These are phyloP conservation scores for Pyrrhoderma noxium DNA, from an alignment of 1,284 basidiomycete genomes.

Conservation along the genomic window DNA sequence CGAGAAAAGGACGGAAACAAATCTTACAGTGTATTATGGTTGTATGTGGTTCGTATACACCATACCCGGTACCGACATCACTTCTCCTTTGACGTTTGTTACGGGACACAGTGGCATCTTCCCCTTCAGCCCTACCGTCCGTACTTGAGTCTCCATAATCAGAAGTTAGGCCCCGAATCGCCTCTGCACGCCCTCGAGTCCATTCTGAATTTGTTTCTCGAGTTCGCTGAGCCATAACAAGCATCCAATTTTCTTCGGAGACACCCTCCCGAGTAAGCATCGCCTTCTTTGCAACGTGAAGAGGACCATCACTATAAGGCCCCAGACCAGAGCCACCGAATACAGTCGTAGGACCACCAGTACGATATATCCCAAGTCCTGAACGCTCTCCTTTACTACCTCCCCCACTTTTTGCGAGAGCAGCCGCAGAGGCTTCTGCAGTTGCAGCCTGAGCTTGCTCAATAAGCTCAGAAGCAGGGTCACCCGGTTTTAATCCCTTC, in stretches of 20 bases:
- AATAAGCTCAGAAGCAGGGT: conserved; percentile 72
- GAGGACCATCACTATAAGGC: conserved; percentile 77
- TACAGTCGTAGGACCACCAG: conserved; percentile 81
- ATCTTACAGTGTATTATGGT: conserved; percentile 59
- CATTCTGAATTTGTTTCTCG: conserved; percentile 58
- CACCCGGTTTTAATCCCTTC: conserved; percentile 67
- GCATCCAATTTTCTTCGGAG: conserved; percentile 87
- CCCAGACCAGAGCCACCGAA: conserved; percentile 78
- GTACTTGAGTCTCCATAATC: conserved; percentile 23
- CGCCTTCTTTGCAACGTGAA: conserved; percentile 72
- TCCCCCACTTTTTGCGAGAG: conserved; percentile 2
- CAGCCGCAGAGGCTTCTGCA: conserved; percentile 34
- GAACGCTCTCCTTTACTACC: conserved; percentile 35
- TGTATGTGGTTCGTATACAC: conserved; percentile 69
- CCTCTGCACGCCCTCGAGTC: conserved; percentile 51
- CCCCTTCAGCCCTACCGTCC: neutral
- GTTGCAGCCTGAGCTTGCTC: conserved; percentile 52
- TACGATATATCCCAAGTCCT: conserved; percentile 61
- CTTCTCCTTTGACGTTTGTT: conserved; percentile 28
- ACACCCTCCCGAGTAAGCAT: conserved; percentile 65
- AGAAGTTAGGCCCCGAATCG: conserved; percentile 35
- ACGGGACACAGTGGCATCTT: conserved; percentile 22
- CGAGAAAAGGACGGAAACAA: conserved; percentile 10
- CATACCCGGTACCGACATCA: conserved; percentile 36
- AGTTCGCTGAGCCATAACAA: conserved; percentile 60